Base-by-base conservation (phyloP, 2,329 filamentous ascomycete species). In the Pseudohalonectria lignicola region DNA sequence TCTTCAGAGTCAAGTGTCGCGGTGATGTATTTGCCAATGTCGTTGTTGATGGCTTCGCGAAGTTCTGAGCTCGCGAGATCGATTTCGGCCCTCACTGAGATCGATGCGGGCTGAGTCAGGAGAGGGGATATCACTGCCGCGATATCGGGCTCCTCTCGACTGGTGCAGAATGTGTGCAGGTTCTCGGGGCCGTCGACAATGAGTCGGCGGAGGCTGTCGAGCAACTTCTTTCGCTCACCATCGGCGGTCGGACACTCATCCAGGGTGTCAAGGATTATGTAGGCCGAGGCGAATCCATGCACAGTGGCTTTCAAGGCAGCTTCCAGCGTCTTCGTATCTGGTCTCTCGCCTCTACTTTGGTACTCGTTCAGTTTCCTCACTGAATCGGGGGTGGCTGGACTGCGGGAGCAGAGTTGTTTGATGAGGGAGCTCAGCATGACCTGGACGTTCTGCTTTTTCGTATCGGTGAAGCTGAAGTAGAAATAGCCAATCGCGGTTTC, bases 401-500 rank as follows among this genome's bases (percentile, higher is more conserved):
- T 15, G 31, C 10, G 20, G 19, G 20, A 31, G 15, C 15, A 38
- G 15, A 31, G n/a, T 20, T 38, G 7, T 25, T 17, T 47, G 19
- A 49, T 40, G 6, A 52, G n/a, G 2, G 49, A 52, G 4, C 36
- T 36, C 7, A 51, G 37, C 41, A 51, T 47, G 26, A 12, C 39
- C 10, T 23, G 28, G 7, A 36, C 36, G 4, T 35, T 43, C 23
- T 46, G 48, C 13, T 45, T 49, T 13, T 39, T 21, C 9, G 12
- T 9, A 16, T 51, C 42, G 13, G 26, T 45, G 31, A 50, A 52
- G 25, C 41, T 48, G 26, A 49, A 51, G 34, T 48, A 52, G 37
- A 37, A 52, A 29, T 47, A 51, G 13, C 43, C 49, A 8, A 49
- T 7, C 2, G 42, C 44, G 5, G 21, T 32, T 16, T 31, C 29